phyloP scores from a whole-genome alignment of 495 filamentous ascomycete genomes.

The Neurospora discreta region DNA sequence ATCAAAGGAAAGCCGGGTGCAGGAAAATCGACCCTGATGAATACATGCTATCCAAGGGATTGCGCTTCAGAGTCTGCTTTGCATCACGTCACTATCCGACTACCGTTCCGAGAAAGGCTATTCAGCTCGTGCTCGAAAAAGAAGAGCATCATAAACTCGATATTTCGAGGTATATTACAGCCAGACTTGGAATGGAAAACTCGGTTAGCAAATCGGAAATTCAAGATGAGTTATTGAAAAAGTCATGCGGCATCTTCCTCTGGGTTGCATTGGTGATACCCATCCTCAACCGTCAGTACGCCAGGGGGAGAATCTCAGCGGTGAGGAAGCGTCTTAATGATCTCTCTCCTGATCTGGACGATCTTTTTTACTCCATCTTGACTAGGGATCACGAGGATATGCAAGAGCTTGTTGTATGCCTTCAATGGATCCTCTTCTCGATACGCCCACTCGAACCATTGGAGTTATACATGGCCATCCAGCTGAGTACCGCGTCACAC shows the following conservation, averaged over 20 bases:
- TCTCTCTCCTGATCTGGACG: constrained; percentile 16
- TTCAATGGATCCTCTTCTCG: constrained; percentile 27
- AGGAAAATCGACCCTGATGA: constrained; percentile 4
- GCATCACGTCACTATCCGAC: constrained; percentile 40
- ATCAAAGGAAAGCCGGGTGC: constrained; percentile 1
- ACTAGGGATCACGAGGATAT: constrained; percentile 17
- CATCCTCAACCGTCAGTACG: constrained; percentile 28
- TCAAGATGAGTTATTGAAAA: constrained; percentile 16
- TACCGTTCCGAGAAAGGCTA: constrained; percentile 21
- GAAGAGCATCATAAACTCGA: constrained; percentile 4
- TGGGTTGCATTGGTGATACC: constrained; percentile 32
- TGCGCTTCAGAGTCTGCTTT: constrained; percentile 23
- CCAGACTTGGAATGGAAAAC: background rate
- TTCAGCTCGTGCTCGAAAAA: constrained; percentile 9
- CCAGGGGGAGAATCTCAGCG: constrained; percentile 8
- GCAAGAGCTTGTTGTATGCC: constrained; percentile 16
- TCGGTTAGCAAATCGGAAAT: constrained; percentile 15
- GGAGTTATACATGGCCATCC: constrained; percentile 26
- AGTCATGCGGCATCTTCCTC: constrained; percentile 31
- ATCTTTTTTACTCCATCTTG: constrained; percentile 23
- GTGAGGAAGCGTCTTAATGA: constrained; percentile 12
- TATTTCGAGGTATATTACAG: constrained; percentile 5
- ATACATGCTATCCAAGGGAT: background rate
- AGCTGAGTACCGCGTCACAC: constrained; percentile 6
- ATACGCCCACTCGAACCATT: constrained; percentile 13